A percentile compares a stretch with the other conserved stretches of the same genome.
Conservation (phyloP, 345 rosid species). For the Linum trigynum region DNA sequence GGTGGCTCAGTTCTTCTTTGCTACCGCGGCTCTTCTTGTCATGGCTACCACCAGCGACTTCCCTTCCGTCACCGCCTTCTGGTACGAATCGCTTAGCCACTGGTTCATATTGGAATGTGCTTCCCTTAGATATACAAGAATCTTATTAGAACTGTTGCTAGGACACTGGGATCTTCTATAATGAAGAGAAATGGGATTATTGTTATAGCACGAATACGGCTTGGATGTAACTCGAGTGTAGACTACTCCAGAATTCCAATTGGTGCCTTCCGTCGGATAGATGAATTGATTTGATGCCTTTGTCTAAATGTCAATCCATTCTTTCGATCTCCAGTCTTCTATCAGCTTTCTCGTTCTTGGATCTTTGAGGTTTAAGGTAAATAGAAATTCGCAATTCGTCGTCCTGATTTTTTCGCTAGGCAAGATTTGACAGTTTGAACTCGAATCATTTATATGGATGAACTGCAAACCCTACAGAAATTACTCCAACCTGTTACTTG, state of each 20-base stretch:
- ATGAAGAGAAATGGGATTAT: too few relatives aligned
- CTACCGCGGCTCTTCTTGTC: constrained; percentile 45
- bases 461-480: background rate
- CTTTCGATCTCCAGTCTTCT: background rate
- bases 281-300: background rate
- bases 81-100: constrained; percentile 25
- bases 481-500: background rate
- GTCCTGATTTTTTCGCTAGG: background rate
- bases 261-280: background rate
- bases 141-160: background rate
- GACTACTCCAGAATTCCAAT: background rate
- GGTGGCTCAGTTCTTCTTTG: constrained; percentile 48
- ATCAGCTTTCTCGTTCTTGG: background rate
- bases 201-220: background rate
- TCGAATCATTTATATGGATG: background rate
- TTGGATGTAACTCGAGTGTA: background rate
- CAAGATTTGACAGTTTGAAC: background rate
- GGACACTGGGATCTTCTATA: background rate
- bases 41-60: constrained; percentile 69
- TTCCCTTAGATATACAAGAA: background rate
- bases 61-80: constrained; percentile 62
- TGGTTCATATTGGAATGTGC: background rate
- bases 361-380: background rate
- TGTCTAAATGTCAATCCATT: background rate
- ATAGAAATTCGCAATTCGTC: too few relatives aligned